Evolutionary conservation across 495 filamentous ascomycete genomes (phyloP).

Genomic region (Hyaloscypha hepaticicola): DNA sequence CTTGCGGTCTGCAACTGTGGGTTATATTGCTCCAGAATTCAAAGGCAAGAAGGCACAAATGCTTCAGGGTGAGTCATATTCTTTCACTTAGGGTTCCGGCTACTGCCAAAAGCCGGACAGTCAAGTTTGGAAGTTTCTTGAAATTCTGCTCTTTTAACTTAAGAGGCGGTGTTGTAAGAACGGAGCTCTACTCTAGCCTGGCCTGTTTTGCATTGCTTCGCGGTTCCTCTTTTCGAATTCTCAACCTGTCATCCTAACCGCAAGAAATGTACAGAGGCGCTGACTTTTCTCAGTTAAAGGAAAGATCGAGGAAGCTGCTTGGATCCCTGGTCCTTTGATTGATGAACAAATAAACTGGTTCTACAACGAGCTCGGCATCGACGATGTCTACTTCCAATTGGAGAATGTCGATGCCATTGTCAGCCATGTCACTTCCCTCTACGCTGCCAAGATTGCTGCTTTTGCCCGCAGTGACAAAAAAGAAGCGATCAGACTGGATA

Average conservation of each 20-base stretch:
- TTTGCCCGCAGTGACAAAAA: constrained; percentile 91
- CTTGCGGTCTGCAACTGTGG: constrained; percentile 85
- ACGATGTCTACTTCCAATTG: constrained; percentile 98
- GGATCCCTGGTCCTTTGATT: constrained; percentile 82
- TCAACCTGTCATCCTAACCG: neutral
- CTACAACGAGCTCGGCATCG: constrained; percentile 95
- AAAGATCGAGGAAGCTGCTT: constrained; percentile 46
- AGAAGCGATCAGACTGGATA: constrained; percentile 90
- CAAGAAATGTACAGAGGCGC: neutral
- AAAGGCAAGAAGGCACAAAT: constrained; percentile 94
- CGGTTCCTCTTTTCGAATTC: neutral
- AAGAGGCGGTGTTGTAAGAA: neutral
- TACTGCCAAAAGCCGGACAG: too few relatives aligned
- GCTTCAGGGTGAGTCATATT: constrained; percentile 64
- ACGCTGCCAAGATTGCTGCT: constrained; percentile 95
- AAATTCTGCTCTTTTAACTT: too few relatives aligned
- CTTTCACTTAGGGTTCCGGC: neutral
- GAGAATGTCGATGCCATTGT: constrained; percentile 85
- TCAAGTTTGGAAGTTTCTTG: neutral
- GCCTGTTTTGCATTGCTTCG: neutral
- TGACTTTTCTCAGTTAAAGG: constrained; percentile 29
- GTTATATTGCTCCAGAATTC: constrained; percentile 93
- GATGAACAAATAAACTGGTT: constrained; percentile 91
- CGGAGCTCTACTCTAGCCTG: neutral
- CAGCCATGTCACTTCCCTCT: constrained; percentile 91